Conservation (phyloP, 208 protist species). For the Borovskyia barvae region DNA sequence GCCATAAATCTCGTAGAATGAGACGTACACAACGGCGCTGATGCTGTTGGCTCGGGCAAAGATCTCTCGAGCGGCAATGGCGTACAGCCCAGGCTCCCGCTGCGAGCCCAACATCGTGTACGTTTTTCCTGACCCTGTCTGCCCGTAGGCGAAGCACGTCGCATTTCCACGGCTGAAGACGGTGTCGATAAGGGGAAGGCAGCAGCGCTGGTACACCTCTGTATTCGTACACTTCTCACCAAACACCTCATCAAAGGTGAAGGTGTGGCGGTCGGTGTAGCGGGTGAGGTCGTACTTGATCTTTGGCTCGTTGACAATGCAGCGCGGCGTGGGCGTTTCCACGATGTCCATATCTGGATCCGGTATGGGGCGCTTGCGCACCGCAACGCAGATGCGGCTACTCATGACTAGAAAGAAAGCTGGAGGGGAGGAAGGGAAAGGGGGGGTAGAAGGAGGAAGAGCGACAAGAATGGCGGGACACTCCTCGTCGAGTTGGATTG, state of each 20-base stretch:
- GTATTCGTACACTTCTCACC: constrained; percentile 88
- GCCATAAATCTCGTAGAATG: constrained; percentile 98
- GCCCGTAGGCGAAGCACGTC: constrained; percentile 97
- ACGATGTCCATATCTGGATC: constrained; percentile 84
- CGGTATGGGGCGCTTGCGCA: constrained; percentile 86
- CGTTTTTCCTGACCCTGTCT: constrained; percentile 96
- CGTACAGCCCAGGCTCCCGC: constrained; percentile 91
- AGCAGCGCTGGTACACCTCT: constrained; percentile 92
- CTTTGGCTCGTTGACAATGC: constrained; percentile 91
- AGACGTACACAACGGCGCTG: constrained; percentile 74
- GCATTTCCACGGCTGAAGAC: constrained; percentile 95
- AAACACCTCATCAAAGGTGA: constrained; percentile 96
- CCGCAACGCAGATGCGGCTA: constrained; percentile 88
- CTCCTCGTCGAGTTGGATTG: background rate
- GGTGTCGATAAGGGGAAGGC: constrained; percentile 93
- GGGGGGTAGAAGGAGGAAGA: background rate
- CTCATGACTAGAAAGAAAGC: constrained; percentile 29
- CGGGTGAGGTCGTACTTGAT: constrained; percentile 95
- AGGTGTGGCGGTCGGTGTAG: constrained; percentile 96
- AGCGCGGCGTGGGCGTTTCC: constrained; percentile 60
- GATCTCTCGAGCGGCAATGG: constrained; percentile 93
- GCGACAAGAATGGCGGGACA: background rate
- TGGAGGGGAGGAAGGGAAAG: background rate
- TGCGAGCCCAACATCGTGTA: constrained; percentile 92
- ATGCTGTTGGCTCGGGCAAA: constrained; percentile 74